Evolutionary conservation across 31 red algal species (phyloP), one percentile per base, ranked within the genome.

Genomic region (Odonthalia washingtoniensis): DNA sequence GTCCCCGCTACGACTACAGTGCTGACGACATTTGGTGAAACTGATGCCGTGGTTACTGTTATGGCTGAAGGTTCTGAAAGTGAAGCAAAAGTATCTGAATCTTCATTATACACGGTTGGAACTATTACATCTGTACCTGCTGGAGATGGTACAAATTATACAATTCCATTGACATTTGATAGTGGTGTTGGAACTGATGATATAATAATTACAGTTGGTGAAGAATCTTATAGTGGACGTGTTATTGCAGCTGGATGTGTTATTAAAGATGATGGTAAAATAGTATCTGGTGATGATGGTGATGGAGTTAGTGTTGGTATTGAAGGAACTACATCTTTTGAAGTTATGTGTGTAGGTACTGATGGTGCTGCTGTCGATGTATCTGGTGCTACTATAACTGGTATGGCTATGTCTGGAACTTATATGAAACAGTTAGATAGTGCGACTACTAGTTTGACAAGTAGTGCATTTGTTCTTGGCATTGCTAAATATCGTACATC

Each of bases 221-320:
- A 60, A 18, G 69, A 77, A 27, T 65, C 84, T 24, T 33, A 66
- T 37, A 68, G 52, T 31, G 72, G 46, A 0, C 39, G 52, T 30
- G 6, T 87, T 30, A 68, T 77, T 37, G 46, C 26, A 40, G 84
- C 72, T 46, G 84, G 70, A 68, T 76, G 64, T 65, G 70, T 87
- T 24, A 87, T 76, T 31, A 14, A 39, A 6, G 36, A 16, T 3
- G 84, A 78, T 57, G 84, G 72, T 34, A 66, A 60, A 2, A 46
- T 77, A 1, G 81, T 84, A 44, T 84, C 81, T 1, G 81, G 81
- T 27, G 81, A 84, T 41, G 81, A 73, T 65, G 72, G 72, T 21
- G 72, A 75, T 36, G 73, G 84, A 27, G 72, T 87, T 34, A 4
- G 33, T 27, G 84, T 87, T 5, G 84, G 84, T 45, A 45, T 44